These are phyloP conservation scores for Parastagonospora nodorum DNA, from an alignment of 2,329 filamentous ascomycete genomes.

Conservation along the genomic window DNA sequence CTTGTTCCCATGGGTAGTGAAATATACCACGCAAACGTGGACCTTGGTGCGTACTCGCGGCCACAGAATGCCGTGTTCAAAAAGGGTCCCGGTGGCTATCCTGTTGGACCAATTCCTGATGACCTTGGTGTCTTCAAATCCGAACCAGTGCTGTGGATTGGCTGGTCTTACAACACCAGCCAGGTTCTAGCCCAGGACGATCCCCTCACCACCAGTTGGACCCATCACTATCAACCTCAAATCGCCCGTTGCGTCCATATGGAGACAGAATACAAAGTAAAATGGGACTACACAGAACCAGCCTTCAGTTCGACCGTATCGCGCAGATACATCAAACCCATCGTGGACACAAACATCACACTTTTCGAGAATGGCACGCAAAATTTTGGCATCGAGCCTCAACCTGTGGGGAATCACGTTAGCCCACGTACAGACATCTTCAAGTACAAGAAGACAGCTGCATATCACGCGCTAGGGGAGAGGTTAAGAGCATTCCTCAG, in stretches of 20 bases:
- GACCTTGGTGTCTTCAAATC: constrained; percentile 37
- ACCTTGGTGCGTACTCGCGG: constrained; percentile 32
- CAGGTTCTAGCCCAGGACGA: constrained; percentile 23
- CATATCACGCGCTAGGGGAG: constrained; percentile 42
- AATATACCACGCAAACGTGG: constrained; percentile 37
- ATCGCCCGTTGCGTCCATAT: constrained; percentile 42
- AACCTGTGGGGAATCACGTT: constrained; percentile 30
- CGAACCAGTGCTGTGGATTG: constrained; percentile 45
- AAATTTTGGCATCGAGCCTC: constrained; percentile 38
- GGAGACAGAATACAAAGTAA: constrained; percentile 41
- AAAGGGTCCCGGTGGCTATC: constrained; percentile 37
- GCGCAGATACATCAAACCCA: constrained; percentile 29
- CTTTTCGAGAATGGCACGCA: constrained; percentile 43
- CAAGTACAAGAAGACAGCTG: constrained; percentile 40
- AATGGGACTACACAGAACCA: constrained; percentile 37
- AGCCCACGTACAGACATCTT: constrained; percentile 29
- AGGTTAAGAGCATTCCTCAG: constrained; percentile 37
- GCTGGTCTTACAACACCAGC: constrained; percentile 36
- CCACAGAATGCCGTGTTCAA: constrained; percentile 30
- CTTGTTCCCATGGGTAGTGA: constrained; percentile 36
- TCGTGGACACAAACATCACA: constrained; percentile 39
- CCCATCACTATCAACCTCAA: constrained; percentile 31
- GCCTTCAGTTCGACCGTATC: constrained; percentile 27
- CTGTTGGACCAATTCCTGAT: constrained; percentile 19
- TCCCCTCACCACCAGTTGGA: constrained; percentile 33